phyloP scores from a whole-genome alignment of 1,139 yeast genomes.

The Saccharomyces hybrid region DNA sequence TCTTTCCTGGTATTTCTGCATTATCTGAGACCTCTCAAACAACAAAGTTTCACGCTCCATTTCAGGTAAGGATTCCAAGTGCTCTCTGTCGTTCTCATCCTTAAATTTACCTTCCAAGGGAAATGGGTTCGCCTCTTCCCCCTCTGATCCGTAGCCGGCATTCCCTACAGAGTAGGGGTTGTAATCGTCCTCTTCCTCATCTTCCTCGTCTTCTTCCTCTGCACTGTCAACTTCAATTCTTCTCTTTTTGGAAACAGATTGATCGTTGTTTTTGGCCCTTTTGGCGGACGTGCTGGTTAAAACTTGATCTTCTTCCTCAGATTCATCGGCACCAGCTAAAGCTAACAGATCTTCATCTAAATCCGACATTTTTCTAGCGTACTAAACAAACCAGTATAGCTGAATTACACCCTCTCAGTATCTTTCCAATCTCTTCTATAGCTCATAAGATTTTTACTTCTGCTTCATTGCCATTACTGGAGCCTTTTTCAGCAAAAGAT shows the following conservation, averaged over 20 bases:
- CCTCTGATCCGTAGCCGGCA: constrained; percentile 13
- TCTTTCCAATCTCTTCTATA: not conserved
- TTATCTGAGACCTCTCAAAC: constrained; percentile 86
- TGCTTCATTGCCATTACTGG: not conserved
- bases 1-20: constrained; percentile 80
- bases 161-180: constrained; percentile 25
- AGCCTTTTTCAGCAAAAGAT: not conserved
- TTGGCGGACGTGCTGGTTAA: constrained; percentile 22
- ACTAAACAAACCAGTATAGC: not conserved
- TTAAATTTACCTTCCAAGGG: constrained; percentile 90
- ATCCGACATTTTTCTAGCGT: constrained; percentile 40
- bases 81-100: constrained; percentile 67
- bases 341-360: constrained; percentile 88
- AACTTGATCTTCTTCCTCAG: constrained; percentile 34
- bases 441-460: not conserved
- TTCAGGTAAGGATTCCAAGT: constrained; percentile 74
- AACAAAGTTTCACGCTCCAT: constrained; percentile 83
- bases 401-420: not conserved
- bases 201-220: constrained; percentile 14
- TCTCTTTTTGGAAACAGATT: constrained; percentile 25
- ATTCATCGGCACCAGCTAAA: constrained; percentile 67
- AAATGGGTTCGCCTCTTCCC: constrained; percentile 55
- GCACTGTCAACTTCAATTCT: constrained; percentile 32
- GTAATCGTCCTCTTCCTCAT: constrained; percentile 28
- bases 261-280: constrained; percentile 24